These are phyloP conservation scores for Bretziella fagacearum DNA, from an alignment of 2,329 filamentous ascomycete genomes.

Conservation along the genomic window DNA sequence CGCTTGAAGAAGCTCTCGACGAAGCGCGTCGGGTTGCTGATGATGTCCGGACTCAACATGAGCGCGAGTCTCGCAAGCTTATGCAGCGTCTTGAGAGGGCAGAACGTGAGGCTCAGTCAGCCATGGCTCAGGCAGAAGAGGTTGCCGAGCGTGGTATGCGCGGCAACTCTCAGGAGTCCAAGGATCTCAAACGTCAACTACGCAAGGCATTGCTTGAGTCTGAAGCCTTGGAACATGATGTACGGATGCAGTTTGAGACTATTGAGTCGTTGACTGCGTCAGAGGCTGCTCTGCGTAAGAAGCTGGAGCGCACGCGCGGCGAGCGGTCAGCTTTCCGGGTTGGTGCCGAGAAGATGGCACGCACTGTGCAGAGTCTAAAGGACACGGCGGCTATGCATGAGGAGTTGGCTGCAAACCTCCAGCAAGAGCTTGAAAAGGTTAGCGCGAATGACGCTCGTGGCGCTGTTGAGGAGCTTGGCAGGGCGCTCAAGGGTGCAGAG, in stretches of 20 bases:
- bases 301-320: constrained; percentile 52
- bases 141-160: constrained; percentile 18
- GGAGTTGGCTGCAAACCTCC: constrained; percentile 1
- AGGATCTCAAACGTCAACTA: constrained; percentile 42
- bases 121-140: constrained; percentile 21
- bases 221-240: constrained; percentile 54
- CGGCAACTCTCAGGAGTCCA: constrained; percentile 33
- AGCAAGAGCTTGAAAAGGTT: constrained; percentile 18
- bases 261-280: constrained; percentile 39
- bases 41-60: constrained; percentile 29
- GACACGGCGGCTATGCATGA: constrained; percentile 19
- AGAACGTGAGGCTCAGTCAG: constrained; percentile 28
- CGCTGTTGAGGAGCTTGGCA: constrained; percentile 21
- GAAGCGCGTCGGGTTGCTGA: constrained; percentile 35
- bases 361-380: constrained; percentile 32
- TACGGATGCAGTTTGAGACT: constrained; percentile 50
- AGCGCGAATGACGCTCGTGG: constrained; percentile 16
- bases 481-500: constrained; percentile 29
- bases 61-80: constrained; percentile 27
- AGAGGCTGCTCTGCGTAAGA: constrained; percentile 44
- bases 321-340: constrained; percentile 42
- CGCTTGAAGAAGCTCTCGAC: constrained; percentile 41
- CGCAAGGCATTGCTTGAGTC: constrained; percentile 46
- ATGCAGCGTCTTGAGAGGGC: constrained; percentile 35
- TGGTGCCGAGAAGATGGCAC: constrained; percentile 37